phyloP scores from a whole-genome alignment of 352 stramenopile species.

The Phytophthora syringae region DNA sequence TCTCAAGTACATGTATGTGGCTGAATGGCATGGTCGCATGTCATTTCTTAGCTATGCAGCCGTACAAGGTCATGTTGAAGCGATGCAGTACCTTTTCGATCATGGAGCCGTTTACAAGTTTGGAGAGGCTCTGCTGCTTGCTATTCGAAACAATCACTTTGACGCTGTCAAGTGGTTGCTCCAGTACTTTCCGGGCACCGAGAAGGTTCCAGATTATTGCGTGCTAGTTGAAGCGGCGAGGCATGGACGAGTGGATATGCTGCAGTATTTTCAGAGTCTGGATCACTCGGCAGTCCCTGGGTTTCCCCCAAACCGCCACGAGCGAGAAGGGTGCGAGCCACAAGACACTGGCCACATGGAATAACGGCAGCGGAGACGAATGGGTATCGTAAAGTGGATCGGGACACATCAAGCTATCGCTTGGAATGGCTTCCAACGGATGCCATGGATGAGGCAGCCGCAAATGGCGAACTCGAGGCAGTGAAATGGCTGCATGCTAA shows the following conservation, averaged over 20 bases:
- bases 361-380: too few relatives aligned
- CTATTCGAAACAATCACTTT: neutral
- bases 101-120: neutral
- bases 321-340: too few relatives aligned
- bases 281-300: neutral
- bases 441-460: neutral
- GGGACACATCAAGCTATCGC: neutral
- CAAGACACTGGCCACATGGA: neutral
- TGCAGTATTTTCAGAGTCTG: neutral
- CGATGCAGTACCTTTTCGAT: neutral
- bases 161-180: neutral
- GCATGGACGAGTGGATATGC: neutral
- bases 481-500: neutral
- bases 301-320: neutral
- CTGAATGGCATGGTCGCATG: too few relatives aligned
- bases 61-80: neutral
- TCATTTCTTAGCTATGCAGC: too few relatives aligned
- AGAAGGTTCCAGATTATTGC: neutral
- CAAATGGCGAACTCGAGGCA: neutral
- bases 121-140: neutral
- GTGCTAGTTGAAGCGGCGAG: neutral
- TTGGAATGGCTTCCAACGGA: neutral
- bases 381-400: neutral
- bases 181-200: neutral
- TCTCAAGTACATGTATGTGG: too few relatives aligned